phyloP scores from a whole-genome alignment of 768 basidiomycete species.

The Scleroderma bovista region DNA sequence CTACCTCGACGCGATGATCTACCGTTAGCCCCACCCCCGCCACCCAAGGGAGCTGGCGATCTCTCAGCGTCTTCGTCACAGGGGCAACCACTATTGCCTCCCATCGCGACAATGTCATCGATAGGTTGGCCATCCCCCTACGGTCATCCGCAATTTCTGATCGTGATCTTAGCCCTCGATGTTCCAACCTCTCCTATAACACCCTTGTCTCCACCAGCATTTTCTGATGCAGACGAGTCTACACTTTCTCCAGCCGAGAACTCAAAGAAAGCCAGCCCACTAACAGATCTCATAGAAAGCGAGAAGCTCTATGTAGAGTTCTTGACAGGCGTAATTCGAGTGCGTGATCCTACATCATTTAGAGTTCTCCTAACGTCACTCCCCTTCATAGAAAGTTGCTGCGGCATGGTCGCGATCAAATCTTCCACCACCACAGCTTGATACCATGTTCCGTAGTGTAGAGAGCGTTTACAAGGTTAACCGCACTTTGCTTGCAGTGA shows the following conservation, averaged over 20 bases:
- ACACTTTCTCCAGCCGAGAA: conserved; percentile 36
- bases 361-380: conserved; percentile 9
- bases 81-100: conserved; percentile 6
- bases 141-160: conserved; percentile 13
- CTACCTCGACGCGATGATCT: conserved; percentile 3
- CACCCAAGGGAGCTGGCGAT: conserved; percentile 11
- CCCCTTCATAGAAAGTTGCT: conserved; percentile 75
- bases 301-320: conserved; percentile 91
- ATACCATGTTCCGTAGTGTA: conserved; percentile 90
- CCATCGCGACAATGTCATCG: conserved; percentile 15
- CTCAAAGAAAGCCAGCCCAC: conserved; percentile 68
- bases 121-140: conserved; percentile 15
- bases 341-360: conserved; percentile 35
- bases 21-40: conserved; percentile 14
- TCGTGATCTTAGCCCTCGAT: conserved; percentile 15
- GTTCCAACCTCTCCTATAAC: conserved; percentile 17
- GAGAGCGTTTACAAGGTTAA: conserved; percentile 93
- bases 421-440: conserved; percentile 87
- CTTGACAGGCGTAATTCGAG: conserved; percentile 85
- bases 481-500: conserved; percentile 68
- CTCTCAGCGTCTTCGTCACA: conserved; percentile 2
- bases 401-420: conserved; percentile 97
- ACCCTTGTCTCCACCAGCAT: conserved; percentile 21
- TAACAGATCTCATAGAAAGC: conserved; percentile 89
- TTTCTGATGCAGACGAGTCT: conserved; percentile 4